Evolutionary conservation across 192 early-diverging fungal genomes (phyloP), one percentile per base, ranked within the genome.

Genomic region (Linnemannia exigua): DNA sequence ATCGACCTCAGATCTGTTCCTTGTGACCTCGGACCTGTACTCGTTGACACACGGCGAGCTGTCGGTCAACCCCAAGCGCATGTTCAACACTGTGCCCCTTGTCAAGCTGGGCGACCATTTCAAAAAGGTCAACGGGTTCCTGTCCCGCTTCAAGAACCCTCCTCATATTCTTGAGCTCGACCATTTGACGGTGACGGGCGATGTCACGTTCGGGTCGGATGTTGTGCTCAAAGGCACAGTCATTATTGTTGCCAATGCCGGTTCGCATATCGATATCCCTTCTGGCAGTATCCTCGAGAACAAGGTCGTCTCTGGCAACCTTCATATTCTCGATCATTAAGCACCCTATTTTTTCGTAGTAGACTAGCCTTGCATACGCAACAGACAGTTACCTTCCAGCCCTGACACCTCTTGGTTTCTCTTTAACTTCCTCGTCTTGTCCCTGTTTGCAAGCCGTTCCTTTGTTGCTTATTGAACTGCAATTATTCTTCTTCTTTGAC

Each of bases 51-150:
- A 99, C 87, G 99, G 99, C 70, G 93, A 98, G 82, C 92, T 99
- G 36, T 88, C 87, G 61, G 91, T 99, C 90, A 98, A 98, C 85
- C 96, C 97, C 44, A 95, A 98, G 91, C 92, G 99, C 47, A 92
- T 95, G 79, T 99, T 99, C 90, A 94, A 92, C 89, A 97, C 93
- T 22, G 95, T 96, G 25, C 99, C 99, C 6, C 84, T 99, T 28
- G 94, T 99, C 72, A 99, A 99, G 89, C 90, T 99, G 28, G 99
- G 99, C 58, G 97, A 99, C 79, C 96, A 98, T 90, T 99, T 99
- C 81, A 99, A 99, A 87, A 99, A 99, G 94, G 96, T 95, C 72
- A 88, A 92, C 61, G 94, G 97, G 89, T 99, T 98, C 84, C 89
- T 96, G 47, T 76, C 92, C 14, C 94, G 99, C 19, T 99, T 99